These are phyloP conservation scores for Quercus tomentella DNA, from an alignment of 331 rosid genomes.

Conservation along the genomic window DNA sequence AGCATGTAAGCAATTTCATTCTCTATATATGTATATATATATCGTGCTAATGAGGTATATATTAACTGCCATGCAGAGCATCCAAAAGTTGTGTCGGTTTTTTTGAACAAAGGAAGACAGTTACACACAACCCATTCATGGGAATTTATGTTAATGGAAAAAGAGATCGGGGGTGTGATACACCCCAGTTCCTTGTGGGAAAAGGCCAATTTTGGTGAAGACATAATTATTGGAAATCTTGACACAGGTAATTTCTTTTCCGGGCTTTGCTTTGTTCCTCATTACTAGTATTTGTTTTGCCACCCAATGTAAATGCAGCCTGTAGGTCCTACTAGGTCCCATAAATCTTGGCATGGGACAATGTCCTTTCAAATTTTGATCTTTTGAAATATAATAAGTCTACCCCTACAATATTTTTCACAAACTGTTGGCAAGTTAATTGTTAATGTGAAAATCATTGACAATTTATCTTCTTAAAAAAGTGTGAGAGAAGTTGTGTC, in stretches of 20 bases:
- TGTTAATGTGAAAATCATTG: too few relatives aligned
- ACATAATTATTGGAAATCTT: slow-evolving; percentile 53
- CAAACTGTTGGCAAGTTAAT: too few relatives aligned
- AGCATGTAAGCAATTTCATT: not conserved
- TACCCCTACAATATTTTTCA: too few relatives aligned
- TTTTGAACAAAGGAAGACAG: slow-evolving; percentile 46
- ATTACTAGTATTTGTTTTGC: not conserved
- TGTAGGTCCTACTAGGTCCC: not conserved
- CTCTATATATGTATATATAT: too few relatives aligned
- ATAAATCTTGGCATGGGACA: not conserved
- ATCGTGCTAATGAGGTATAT: not conserved
- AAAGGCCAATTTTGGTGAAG: slow-evolving; percentile 61
- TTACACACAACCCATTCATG: slow-evolving; percentile 74
- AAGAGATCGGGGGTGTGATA: slow-evolving; percentile 19
- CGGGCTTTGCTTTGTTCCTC: not conserved
- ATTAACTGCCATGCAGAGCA: slow-evolving; percentile 35
- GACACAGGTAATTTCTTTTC: slow-evolving; percentile 46
- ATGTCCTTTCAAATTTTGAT: too few relatives aligned
- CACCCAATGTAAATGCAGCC: not conserved
- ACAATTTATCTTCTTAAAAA: too few relatives aligned
- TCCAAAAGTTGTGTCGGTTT: slow-evolving; percentile 56
- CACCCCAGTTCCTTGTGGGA: slow-evolving; percentile 28
- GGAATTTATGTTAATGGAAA: slow-evolving; percentile 57
- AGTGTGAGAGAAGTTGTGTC: too few relatives aligned
- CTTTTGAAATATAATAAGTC: too few relatives aligned